These are phyloP conservation scores for Cenchrus americanus DNA, from an alignment of 176 grass and related monocot species.

Conservation along the genomic window DNA sequence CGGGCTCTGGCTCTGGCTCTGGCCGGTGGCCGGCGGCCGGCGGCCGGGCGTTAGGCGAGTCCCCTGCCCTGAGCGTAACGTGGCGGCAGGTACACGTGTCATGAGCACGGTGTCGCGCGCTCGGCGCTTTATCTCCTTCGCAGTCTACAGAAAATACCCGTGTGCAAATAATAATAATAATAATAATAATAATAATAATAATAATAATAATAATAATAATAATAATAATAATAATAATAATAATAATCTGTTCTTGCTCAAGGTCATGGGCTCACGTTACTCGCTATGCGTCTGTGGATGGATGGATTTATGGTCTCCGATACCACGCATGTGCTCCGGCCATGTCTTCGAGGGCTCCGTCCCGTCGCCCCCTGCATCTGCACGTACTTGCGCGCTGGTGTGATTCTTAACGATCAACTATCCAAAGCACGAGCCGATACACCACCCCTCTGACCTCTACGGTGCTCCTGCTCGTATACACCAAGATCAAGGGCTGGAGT, in stretches of 20 bases:
- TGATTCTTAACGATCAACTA: not conserved
- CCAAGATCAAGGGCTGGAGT: not conserved
- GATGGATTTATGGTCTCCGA: not conserved
- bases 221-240: not conserved
- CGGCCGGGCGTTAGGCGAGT: not conserved
- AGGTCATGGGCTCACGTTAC: not conserved
- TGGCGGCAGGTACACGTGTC: not conserved
- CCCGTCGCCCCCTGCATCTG: not conserved
- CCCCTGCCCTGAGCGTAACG: not conserved
- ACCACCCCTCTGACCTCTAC: not conserved
- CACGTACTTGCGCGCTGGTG: not conserved
- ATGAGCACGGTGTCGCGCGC: not conserved
- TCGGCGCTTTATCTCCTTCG: not conserved
- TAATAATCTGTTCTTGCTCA: not conserved
- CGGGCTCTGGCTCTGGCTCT: too few species aligned
- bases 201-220: too few species aligned
- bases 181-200: not conserved
- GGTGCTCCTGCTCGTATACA: too few species aligned
- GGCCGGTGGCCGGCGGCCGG: not conserved
- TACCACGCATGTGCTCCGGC: conserved; percentile 12
- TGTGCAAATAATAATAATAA: not conserved
- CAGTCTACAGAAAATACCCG: not conserved
- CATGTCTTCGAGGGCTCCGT: conserved; percentile 25
- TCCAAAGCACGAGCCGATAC: not conserved
- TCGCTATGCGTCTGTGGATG: not conserved